Evolutionary conservation across 192 early-diverging fungal species (phyloP).

Genomic region (Linnemannia schmuckeri): DNA sequence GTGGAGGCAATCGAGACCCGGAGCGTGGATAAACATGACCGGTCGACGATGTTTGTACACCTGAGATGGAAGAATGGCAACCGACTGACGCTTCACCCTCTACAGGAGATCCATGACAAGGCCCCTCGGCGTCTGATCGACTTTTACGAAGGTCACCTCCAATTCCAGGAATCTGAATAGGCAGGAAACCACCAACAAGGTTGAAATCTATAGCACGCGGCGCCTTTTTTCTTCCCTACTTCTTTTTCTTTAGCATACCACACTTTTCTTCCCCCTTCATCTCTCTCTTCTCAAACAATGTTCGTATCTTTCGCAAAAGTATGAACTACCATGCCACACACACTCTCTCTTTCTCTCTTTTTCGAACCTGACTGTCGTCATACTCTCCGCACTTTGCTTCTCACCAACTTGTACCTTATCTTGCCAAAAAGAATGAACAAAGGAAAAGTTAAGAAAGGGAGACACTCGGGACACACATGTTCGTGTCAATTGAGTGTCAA

Average conservation of each 20-base stretch:
- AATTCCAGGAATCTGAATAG: constrained; percentile 30
- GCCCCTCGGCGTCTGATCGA: constrained; percentile 59
- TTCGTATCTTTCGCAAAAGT: no score
- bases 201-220: not conserved
- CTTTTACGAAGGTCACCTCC: constrained; percentile 63
- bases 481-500: not conserved
- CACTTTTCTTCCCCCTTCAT: no score
- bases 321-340: no score
- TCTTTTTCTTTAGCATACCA: no score
- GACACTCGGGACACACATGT: not conserved
- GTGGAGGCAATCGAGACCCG: constrained; percentile 17
- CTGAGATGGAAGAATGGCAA: constrained; percentile 60
- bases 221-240: not conserved
- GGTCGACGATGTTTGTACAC: constrained; percentile 42
- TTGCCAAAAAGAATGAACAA: no score
- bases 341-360: no score
- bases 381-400: no score
- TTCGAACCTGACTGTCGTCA: no score
- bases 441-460: no score
- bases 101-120: constrained; percentile 41
- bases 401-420: no score
- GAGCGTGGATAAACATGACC: not conserved
- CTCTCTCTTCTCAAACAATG: not conserved
- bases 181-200: no score
- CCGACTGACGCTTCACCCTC: constrained; percentile 45